Evolutionary conservation across 2,329 filamentous ascomycete genomes (phyloP).

Genomic region (Furcasterigmium sp.): DNA sequence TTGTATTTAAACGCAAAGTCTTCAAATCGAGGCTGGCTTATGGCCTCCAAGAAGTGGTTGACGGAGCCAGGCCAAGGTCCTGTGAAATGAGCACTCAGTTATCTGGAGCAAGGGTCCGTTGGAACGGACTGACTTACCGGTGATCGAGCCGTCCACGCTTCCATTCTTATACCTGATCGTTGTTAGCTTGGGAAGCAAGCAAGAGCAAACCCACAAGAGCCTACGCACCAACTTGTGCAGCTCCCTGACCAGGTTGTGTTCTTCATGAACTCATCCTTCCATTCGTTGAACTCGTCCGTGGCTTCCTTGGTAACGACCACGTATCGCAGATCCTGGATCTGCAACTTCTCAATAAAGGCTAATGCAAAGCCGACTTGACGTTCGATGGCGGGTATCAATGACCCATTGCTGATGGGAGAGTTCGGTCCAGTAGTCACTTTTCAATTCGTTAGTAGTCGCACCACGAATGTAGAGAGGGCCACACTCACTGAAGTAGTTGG

Average conservation of each 20-base stretch:
- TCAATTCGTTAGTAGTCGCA: background rate
- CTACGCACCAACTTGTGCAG: background rate
- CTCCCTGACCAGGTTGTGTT: background rate
- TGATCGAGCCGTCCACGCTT: background rate
- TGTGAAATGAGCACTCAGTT: no score
- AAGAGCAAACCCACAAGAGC: no score
- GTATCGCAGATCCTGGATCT: conserved; percentile 3
- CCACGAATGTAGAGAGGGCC: no score
- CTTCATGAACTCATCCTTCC: conserved; percentile 1
- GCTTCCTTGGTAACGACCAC: background rate
- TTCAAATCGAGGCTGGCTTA: background rate
- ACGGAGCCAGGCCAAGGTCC: background rate
- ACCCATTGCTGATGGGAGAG: background rate
- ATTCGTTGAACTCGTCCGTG: background rate
- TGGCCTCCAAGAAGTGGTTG: background rate
- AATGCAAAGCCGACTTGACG: conserved; percentile 10
- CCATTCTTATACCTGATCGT: background rate
- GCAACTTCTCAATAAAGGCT: conserved; percentile 13
- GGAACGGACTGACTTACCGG: background rate
- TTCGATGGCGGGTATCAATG: conserved; percentile 6
- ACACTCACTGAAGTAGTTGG: conserved; percentile 19
- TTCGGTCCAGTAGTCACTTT: background rate
- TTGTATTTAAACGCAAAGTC: background rate
- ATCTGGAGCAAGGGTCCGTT: no score
- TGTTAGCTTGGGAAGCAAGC: no score